Conservation (phyloP, 2,329 filamentous ascomycete genomes). For the Colletotrichum endophyticum region DNA sequence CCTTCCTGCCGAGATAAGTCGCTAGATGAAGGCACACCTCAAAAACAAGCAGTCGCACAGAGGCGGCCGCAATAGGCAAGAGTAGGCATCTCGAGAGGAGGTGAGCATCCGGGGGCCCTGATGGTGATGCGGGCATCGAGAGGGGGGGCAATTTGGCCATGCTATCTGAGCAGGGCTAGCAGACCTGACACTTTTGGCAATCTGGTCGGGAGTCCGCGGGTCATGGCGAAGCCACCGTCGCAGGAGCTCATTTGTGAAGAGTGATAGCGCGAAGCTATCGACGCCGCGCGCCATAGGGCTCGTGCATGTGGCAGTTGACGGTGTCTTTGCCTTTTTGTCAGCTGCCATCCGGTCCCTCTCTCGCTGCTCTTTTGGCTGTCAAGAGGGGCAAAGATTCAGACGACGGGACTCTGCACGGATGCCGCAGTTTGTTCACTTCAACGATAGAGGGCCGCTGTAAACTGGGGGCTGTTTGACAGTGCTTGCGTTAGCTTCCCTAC, state of each 20-base stretch:
- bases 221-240: slow-evolving; percentile 18
- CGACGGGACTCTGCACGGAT: not conserved
- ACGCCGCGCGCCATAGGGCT: not conserved
- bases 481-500: not conserved
- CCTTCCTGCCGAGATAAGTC: not conserved
- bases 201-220: not conserved
- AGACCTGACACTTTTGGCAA: not conserved
- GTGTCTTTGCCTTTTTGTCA: slow-evolving; percentile 5
- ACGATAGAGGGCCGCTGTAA: not conserved
- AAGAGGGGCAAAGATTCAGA: not conserved
- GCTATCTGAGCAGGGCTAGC: not conserved
- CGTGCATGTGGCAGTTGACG: slow-evolving; percentile 12
- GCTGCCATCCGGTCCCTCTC: slow-evolving; percentile 15
- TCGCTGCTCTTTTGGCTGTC: not conserved
- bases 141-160: not conserved
- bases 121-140: not conserved
- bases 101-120: not conserved
- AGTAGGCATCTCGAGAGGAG: not conserved
- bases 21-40: not conserved
- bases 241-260: slow-evolving; percentile 6
- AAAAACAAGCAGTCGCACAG: not conserved
- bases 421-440: not conserved
- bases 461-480: slow-evolving; percentile 1
- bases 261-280: slow-evolving; percentile 12
- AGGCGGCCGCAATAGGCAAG: slow-evolving; percentile 12